Conservation (phyloP, 768 basidiomycete species). For the Suillus cothurnatus region DNA sequence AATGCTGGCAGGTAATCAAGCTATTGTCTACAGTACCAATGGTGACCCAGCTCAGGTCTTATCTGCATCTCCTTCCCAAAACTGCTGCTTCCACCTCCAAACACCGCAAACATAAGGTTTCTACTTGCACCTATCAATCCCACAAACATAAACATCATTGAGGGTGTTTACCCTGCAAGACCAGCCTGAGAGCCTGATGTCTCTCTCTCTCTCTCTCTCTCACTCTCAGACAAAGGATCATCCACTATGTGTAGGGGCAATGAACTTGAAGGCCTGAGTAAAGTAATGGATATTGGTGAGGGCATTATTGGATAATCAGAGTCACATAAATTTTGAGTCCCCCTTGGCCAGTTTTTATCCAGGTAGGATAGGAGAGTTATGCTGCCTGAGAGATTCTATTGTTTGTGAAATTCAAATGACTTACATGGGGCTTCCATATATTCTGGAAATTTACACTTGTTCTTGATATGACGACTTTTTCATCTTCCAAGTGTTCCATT, state of each 20-base stretch:
- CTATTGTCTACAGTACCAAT: constrained; percentile 61
- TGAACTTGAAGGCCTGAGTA: constrained; percentile 77
- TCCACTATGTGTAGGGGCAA: constrained; percentile 66
- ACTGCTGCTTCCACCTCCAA: constrained; percentile 54
- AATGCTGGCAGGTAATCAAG: constrained; percentile 47
- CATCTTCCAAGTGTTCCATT: too few species aligned
- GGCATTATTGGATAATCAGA: constrained; percentile 52
- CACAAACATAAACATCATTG: constrained; percentile 77
- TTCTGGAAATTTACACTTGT: too few species aligned
- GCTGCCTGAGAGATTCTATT: too few species aligned
- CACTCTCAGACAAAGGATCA: constrained; percentile 29
- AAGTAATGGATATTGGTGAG: constrained; percentile 61
- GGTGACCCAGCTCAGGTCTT: constrained; percentile 70
- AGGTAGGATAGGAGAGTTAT: too few species aligned
- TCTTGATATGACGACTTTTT: too few species aligned
- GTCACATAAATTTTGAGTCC: too few species aligned
- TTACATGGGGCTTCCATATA: too few species aligned
- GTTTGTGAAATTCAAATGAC: too few species aligned
- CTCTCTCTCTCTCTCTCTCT: too few species aligned
- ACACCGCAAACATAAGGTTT: constrained; percentile 66
- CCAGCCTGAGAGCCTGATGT: constrained; percentile 46
- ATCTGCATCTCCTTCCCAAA: constrained; percentile 51
- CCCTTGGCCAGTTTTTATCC: too few species aligned
- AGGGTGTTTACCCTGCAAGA: constrained; percentile 79
- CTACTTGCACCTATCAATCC: constrained; percentile 80